Evolutionary conservation across 1,139 yeast genomes (phyloP).

Genomic region (Geotrichum macrosporum): DNA sequence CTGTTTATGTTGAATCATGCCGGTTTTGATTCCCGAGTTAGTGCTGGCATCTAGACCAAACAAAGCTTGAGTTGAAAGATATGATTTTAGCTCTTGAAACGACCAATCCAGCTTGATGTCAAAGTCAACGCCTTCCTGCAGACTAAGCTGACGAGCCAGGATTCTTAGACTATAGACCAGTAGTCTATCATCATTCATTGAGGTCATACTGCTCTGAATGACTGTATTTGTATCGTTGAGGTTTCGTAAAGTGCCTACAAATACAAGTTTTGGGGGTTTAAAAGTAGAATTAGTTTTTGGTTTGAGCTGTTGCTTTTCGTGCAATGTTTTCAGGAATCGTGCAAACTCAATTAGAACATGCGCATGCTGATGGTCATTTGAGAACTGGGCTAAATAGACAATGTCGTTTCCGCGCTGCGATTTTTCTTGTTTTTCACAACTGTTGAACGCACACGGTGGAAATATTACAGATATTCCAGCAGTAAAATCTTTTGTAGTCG

Average conservation of each 20-base stretch:
- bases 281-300: too few relatives aligned
- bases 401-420: constrained; percentile 48
- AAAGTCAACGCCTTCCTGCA: background rate
- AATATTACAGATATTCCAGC: too few relatives aligned
- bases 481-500: too few relatives aligned
- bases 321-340: constrained; percentile 41
- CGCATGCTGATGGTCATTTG: constrained; percentile 89
- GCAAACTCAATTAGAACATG: constrained; percentile 63
- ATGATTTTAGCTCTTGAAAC: background rate
- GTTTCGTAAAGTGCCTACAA: background rate
- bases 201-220: background rate
- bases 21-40: background rate
- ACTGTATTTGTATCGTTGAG: background rate
- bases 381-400: constrained; percentile 83
- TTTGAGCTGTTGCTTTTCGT: too few relatives aligned
- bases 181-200: background rate
- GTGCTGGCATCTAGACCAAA: background rate
- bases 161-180: background rate
- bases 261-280: background rate
- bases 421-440: too few relatives aligned
- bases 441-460: too few relatives aligned
- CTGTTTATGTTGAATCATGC: background rate
- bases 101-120: background rate
- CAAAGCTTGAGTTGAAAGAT: background rate
- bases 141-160: background rate